Conservation (phyloP, 345 rosid species). For the Abelmoschus esculentus region DNA sequence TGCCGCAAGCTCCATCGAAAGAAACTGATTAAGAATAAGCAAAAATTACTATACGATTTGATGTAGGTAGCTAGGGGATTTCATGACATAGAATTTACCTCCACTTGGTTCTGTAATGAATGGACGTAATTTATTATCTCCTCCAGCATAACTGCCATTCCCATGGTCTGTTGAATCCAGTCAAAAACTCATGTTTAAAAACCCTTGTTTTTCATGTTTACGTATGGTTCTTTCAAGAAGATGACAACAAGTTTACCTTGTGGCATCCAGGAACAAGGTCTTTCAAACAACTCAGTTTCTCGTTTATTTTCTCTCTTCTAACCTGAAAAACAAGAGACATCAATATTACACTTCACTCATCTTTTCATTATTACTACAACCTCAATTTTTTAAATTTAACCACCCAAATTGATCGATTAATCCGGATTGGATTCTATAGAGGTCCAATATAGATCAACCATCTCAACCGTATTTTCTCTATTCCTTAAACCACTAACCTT, state of each 20-base stretch:
- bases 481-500: too few relatives aligned
- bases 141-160: constrained; percentile 64
- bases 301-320: constrained; percentile 53
- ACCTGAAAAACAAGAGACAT: constrained; percentile 19
- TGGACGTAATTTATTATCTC: constrained; percentile 41
- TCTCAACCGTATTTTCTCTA: too few relatives aligned
- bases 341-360: background rate
- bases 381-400: too few relatives aligned
- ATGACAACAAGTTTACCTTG: constrained; percentile 24
- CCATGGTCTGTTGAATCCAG: constrained; percentile 43
- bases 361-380: too few relatives aligned
- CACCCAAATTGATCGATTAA: too few relatives aligned
- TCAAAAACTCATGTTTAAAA: background rate
- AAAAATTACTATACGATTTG: background rate
- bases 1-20: constrained; percentile 51
- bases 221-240: background rate
- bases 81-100: background rate
- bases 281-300: constrained; percentile 38
- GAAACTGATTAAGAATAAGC: constrained; percentile 27
- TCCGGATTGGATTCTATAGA: too few relatives aligned
- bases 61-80: background rate
- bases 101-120: background rate
- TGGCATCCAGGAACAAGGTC: constrained; percentile 56
- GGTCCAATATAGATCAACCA: too few relatives aligned
- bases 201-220: background rate